Evolutionary conservation across 805 yeast genomes (phyloP), one percentile per base, ranked within the genome.

Genomic region (Naumovozyma castellii): DNA sequence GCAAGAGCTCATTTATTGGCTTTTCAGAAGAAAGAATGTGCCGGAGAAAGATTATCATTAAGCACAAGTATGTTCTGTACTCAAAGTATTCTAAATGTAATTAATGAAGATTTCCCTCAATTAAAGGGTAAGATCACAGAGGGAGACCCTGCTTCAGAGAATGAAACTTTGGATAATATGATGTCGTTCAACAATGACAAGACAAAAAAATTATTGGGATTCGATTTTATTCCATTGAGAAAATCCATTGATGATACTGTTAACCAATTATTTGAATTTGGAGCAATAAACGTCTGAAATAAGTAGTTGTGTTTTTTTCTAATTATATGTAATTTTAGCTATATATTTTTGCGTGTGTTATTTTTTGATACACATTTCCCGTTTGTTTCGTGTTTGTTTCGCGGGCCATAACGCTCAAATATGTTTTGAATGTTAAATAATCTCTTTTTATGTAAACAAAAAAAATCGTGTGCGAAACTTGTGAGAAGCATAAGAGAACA

Each of bases 1-100:
- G 81, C 84, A 5, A 53, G 52, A 39, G 76, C 79, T 5, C 85
- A 79, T 51, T 48, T 75, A 12, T 48, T 53, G 14, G 78, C 80
- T 3, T 63, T 74, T 41, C 71, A 69, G 47, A 62, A 57, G 40
- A 57, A 56, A 28, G 58, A 65, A 19, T 45, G 50, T 38, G 36
- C 45, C 19, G 65, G 63, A 10, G 47, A 67, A 37, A 62, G 73
- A 47, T 51, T 67, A 27, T 34, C 57, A 5, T 37, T 58, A 32
- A 22, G 48, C 5, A 47, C 42, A 13, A 59, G 53, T 37, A 43
- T 42, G 32, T 55, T 57, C 42, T 45, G 50, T 19, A 42, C 48
- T 27, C 65, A 63, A 43, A 46, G 42, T 5, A 42, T 66, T 10
- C 36, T 59, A 9, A 51, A 59, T 40, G 43, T 55, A 10, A 29